phyloP scores from a whole-genome alignment of 306 rosid genomes.

The Fragaria iinumae region DNA sequence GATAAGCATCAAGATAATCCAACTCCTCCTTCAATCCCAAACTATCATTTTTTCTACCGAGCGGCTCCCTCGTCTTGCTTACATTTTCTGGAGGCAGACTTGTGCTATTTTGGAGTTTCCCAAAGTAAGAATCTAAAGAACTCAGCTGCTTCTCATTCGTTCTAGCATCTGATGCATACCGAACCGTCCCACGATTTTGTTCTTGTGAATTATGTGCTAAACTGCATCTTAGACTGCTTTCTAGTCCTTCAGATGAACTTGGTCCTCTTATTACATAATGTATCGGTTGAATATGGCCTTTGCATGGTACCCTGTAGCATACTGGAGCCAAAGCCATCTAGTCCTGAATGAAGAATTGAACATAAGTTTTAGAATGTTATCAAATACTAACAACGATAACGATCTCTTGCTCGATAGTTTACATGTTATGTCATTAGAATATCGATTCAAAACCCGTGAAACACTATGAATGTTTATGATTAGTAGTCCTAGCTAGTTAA shows the following conservation, averaged over 20 bases:
- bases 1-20: slow-evolving; percentile 62
- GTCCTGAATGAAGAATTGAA: slow-evolving; percentile 31
- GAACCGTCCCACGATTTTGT: slow-evolving; percentile 10
- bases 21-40: slow-evolving; percentile 41
- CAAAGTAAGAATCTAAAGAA: slow-evolving; percentile 61
- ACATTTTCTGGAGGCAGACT: slow-evolving; percentile 31
- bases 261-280: slow-evolving; percentile 18
- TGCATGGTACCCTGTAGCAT: slow-evolving; percentile 41
- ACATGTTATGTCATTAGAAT: not conserved
- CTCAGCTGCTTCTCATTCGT: slow-evolving; percentile 51
- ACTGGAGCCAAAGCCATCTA: slow-evolving; percentile 57
- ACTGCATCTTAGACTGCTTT: slow-evolving; percentile 24
- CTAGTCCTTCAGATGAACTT: slow-evolving; percentile 12
- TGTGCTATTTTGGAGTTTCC: slow-evolving; percentile 45
- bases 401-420: too few species aligned
- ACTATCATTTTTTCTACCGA: slow-evolving; percentile 26
- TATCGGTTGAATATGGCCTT: slow-evolving; percentile 28
- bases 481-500: not conserved
- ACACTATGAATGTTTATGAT: not conserved
- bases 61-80: slow-evolving; percentile 28
- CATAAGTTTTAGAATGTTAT: slow-evolving; percentile 1
- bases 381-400: not conserved
- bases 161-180: slow-evolving; percentile 38
- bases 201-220: slow-evolving; percentile 27
- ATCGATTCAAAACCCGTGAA: not conserved